These are phyloP conservation scores for Colletotrichum sp. DNA, from an alignment of 2,329 filamentous ascomycete species.

Conservation along the genomic window DNA sequence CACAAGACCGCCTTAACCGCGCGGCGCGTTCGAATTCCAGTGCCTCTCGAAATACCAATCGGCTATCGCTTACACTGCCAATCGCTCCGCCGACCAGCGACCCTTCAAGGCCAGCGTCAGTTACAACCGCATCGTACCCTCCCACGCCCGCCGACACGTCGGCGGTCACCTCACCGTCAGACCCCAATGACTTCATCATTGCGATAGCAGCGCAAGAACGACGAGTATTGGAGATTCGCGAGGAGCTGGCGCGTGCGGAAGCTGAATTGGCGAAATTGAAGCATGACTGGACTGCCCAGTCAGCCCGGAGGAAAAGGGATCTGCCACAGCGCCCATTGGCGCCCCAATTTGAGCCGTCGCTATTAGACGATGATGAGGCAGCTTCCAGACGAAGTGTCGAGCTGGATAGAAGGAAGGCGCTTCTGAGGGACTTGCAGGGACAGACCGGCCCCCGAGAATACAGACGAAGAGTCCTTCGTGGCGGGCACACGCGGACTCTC, in stretches of 20 bases:
- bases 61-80: constrained; percentile 66
- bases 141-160: constrained; percentile 56
- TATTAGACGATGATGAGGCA: constrained; percentile 41
- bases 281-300: constrained; percentile 80
- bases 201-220: constrained; percentile 92
- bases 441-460: constrained; percentile 46
- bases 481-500: constrained; percentile 66
- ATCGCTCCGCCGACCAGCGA: constrained; percentile 60
- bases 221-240: constrained; percentile 85
- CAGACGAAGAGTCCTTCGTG: constrained; percentile 71
- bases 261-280: constrained; percentile 77
- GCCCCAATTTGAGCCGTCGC: constrained; percentile 27
- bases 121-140: constrained; percentile 50
- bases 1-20: constrained; percentile 46
- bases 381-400: constrained; percentile 56
- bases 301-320: constrained; percentile 78
- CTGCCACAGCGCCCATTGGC: constrained; percentile 50
- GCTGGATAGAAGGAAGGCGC: constrained; percentile 73
- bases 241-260: constrained; percentile 88
- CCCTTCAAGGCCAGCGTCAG: constrained; percentile 56
- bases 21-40: constrained; percentile 58
- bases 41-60: constrained; percentile 59
- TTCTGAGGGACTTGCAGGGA: constrained; percentile 54
- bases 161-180: constrained; percentile 48
- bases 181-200: constrained; percentile 76